These are phyloP conservation scores for Talaromyces sp. DNA, from an alignment of 2,329 filamentous ascomycete genomes.

Conservation along the genomic window DNA sequence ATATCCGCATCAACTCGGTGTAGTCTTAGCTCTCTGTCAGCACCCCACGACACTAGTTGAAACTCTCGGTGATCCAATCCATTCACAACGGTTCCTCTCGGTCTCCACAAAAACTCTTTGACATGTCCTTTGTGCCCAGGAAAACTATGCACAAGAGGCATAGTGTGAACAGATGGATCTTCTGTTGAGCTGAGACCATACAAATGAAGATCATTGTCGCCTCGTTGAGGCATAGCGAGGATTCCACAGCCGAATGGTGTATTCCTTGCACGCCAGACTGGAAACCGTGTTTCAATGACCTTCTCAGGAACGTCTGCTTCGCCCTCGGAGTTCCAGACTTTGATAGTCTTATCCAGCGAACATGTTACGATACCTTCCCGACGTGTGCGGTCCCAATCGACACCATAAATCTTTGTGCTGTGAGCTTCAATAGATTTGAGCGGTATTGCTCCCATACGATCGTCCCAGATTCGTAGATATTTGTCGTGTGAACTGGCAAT, in stretches of 20 bases:
- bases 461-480: constrained; percentile 86
- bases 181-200: constrained; percentile 62
- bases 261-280: constrained; percentile 85
- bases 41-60: constrained; percentile 88
- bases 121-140: constrained; percentile 61
- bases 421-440: constrained; percentile 83
- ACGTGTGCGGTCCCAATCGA: constrained; percentile 86
- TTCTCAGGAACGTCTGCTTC: constrained; percentile 66
- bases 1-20: constrained; percentile 67
- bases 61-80: constrained; percentile 82
- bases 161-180: constrained; percentile 31
- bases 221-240: constrained; percentile 86
- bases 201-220: constrained; percentile 77
- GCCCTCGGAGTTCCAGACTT: constrained; percentile 79
- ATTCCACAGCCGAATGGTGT: constrained; percentile 85
- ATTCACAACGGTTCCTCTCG: constrained; percentile 65
- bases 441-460: constrained; percentile 71
- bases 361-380: constrained; percentile 75
- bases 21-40: constrained; percentile 76
- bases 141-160: constrained; percentile 50
- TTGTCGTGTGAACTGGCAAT: constrained; percentile 88
- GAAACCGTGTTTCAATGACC: constrained; percentile 76
- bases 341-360: constrained; percentile 86
- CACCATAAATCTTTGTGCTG: constrained; percentile 87
- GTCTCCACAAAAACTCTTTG: constrained; percentile 89